Percentiles rank a stretch among this genome's conserved stretches.
These are phyloP conservation scores for Hibiscus syriacus DNA, from an alignment of 345 rosid species.

Conservation along the genomic window DNA sequence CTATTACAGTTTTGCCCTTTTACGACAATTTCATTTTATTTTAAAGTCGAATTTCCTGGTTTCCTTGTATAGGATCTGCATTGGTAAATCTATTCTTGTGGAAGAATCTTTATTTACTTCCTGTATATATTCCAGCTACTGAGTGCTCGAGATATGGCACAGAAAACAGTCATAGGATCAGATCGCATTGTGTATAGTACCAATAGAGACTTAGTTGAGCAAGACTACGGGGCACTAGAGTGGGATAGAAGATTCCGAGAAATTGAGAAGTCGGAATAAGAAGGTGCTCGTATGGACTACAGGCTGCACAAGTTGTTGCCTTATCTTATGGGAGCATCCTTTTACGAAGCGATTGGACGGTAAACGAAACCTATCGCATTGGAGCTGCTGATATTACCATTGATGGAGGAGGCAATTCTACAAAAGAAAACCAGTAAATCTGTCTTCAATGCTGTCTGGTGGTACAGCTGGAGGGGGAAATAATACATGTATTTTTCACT, in stretches of 20 bases:
- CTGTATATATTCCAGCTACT: slow-evolving; percentile 42
- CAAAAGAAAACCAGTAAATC: not conserved
- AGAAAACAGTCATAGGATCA: slow-evolving; percentile 76
- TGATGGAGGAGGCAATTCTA: slow-evolving; percentile 2
- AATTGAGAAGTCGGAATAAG: slow-evolving; percentile 64
- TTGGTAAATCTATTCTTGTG: not conserved
- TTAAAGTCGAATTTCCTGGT: not conserved
- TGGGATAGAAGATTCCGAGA: slow-evolving; percentile 84
- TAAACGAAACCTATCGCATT: not conserved
- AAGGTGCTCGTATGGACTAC: slow-evolving; percentile 8
- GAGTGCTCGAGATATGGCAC: slow-evolving; percentile 95
- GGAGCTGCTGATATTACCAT: not conserved
- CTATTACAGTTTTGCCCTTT: not conserved
- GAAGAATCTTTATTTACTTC: not conserved
- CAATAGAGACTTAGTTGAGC: slow-evolving; percentile 75
- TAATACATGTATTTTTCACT: not conserved
- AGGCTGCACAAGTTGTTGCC: not conserved
- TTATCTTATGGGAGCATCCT: not conserved
- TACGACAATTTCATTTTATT: not conserved
- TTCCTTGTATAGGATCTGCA: not conserved
- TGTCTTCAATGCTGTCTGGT: not conserved
- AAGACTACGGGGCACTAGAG: slow-evolving; percentile 71
- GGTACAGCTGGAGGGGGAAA: not conserved
- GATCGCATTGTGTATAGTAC: slow-evolving; percentile 84
- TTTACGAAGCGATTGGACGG: not conserved